Percentiles rank a stretch among this genome's conserved stretches.
Evolutionary conservation across 371 early-diverging fungal genomes (phyloP).

Genomic region (Cokeromyces recurvatus): DNA sequence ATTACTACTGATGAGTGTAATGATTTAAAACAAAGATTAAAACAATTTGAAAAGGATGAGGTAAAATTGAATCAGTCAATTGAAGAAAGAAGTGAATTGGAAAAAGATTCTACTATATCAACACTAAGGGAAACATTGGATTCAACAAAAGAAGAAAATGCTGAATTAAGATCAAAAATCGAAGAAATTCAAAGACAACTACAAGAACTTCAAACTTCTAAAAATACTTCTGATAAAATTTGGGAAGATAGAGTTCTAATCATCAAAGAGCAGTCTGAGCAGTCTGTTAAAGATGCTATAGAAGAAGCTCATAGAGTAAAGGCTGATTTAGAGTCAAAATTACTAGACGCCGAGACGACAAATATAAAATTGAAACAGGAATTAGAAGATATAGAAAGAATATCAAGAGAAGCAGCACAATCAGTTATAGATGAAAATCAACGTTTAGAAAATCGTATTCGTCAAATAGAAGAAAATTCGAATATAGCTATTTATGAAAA

Average conservation of each 20-base stretch:
- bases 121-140: too few relatives aligned
- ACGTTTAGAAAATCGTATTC: conserved; percentile 2
- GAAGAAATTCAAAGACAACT: conserved; percentile 1
- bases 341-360: neutral
- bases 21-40: neutral
- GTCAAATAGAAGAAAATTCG: neutral
- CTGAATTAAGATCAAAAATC: neutral
- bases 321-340: neutral
- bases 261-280: conserved; percentile 4
- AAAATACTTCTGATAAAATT: conserved; percentile 2
- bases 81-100: too few relatives aligned
- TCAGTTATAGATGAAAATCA: conserved; percentile 11
- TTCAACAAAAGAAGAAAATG: neutral
- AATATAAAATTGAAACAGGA: conserved; percentile 5
- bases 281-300: conserved; percentile 1
- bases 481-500: neutral
- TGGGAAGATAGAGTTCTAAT: conserved; percentile 1
- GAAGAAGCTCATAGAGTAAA: neutral
- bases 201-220: conserved; percentile 1
- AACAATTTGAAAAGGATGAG: neutral
- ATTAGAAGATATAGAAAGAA: conserved; percentile 1
- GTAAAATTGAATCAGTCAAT: too few relatives aligned
- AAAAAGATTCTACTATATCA: too few relatives aligned
- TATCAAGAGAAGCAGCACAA: conserved; percentile 5
- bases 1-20: conserved; percentile 3